Base-by-base conservation (phyloP, 2,329 filamentous ascomycete genomes). In the Aspergillus udagawae region DNA sequence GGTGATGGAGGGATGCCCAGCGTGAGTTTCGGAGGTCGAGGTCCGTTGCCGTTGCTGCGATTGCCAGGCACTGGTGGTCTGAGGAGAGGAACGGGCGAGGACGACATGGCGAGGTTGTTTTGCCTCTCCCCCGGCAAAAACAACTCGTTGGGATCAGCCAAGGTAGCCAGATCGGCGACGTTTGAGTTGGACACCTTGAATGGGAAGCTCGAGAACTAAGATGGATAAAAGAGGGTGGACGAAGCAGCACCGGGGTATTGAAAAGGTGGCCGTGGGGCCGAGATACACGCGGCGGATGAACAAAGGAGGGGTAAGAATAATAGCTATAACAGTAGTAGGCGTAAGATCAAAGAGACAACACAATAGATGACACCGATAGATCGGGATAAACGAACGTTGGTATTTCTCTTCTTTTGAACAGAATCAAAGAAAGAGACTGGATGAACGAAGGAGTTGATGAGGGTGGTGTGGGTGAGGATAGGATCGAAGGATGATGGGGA, bases 1-100 rank as follows among this genome's bases (percentile, higher is more conserved):
- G 91, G 90, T 38, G 91, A 96, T 0, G 90, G 87, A 41, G 93
- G 93, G 57, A 97, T 97, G 49, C 92, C 90, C 56, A 97, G 84
- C 48, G 92, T 93, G 57, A 97, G 83, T 67, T 89, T 86, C 28
- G 91, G 91, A 53, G 88, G 82, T 62, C 89, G 83, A 58, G 82
- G 79, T 58, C 85, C 86, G 63, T 83, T 80, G 65, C 82, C 79
- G 65, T 80, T 82, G 61, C 82, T 82, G 65, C 86, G 83, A 63
- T 80, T 81, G 62, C 90, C 90, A 42, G 89, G 89, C 56, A 95
- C 87, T 60, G 91, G 91, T 54, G 91, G 90, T 60, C 91, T 88
- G 56, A 96, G 87, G 57, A 95, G 84, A 59, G 91, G 91, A 53
- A 88, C 90, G 53, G 89, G 87, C 51, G 89, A 86, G 47, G 69